Conservation (phyloP, 176 grass and related monocot species). For the Triticum timopheevii region DNA sequence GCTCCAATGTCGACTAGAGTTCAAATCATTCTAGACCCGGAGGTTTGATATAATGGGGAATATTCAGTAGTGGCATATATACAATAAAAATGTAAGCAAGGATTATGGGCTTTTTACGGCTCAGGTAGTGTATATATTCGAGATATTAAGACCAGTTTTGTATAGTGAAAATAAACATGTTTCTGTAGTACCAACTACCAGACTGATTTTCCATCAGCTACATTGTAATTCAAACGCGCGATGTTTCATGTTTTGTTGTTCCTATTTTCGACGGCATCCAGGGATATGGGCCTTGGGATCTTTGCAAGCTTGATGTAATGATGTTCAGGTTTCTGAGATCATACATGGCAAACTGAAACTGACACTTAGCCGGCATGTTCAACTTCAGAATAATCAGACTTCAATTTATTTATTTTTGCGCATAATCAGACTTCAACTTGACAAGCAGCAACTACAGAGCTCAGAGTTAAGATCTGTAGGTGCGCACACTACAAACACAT, state of each 20-base stretch:
- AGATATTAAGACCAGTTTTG: neutral
- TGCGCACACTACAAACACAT: too few relatives aligned
- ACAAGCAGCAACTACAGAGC: neutral
- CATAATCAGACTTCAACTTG: neutral
- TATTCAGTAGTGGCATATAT: neutral
- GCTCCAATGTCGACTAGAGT: slow-evolving; percentile 31
- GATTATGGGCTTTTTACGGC: neutral
- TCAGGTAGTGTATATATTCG: neutral
- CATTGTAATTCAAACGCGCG: neutral
- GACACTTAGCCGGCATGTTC: too few relatives aligned
- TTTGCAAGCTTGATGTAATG: too few relatives aligned
- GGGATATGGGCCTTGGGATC: too few relatives aligned
- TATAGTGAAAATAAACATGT: neutral
- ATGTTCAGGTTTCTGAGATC: too few relatives aligned
- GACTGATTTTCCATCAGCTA: neutral
- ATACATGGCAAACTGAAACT: too few relatives aligned
- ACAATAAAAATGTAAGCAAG: neutral
- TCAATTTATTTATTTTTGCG: too few relatives aligned
- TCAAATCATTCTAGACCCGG: slow-evolving; percentile 30
- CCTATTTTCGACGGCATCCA: too few relatives aligned
- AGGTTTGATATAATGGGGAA: neutral
- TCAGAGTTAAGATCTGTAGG: neutral
- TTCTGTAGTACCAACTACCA: neutral
- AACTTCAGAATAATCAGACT: too few relatives aligned
- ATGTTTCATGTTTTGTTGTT: neutral